phyloP scores from a whole-genome alignment of 2,329 filamentous ascomycete genomes.

The Trichoderma lentiforme region DNA sequence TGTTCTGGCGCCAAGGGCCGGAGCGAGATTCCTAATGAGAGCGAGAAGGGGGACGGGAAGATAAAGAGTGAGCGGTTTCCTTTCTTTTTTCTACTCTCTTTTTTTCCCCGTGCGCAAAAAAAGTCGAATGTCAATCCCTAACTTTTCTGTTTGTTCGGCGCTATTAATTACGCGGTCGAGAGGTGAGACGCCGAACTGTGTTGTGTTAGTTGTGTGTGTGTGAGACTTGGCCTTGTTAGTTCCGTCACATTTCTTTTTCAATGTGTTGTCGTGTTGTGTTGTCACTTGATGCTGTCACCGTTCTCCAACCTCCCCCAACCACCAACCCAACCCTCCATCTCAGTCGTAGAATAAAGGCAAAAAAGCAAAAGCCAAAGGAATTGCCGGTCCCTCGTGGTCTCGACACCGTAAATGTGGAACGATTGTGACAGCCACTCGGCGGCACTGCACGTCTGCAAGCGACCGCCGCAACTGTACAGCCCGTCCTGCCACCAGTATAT shows the following conservation, averaged over 20 bases:
- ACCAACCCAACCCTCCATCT: neutral
- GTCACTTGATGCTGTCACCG: neutral
- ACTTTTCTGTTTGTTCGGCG: neutral
- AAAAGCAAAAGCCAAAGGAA: neutral
- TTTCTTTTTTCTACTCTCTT: neutral
- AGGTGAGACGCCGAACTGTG: neutral
- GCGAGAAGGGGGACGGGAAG: neutral
- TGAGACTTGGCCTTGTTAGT: neutral
- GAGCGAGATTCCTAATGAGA: conserved; percentile 5
- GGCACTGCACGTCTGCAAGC: neutral
- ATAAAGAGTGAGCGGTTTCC: neutral
- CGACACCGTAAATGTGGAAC: neutral
- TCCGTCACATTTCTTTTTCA: neutral
- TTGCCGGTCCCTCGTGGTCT: neutral
- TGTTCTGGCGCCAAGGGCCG: neutral
- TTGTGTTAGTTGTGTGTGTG: neutral
- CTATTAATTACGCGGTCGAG: neutral
- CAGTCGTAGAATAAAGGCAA: neutral
- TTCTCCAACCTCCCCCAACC: neutral
- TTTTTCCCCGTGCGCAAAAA: neutral
- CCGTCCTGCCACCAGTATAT: neutral
- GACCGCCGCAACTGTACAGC: neutral
- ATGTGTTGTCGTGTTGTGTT: neutral
- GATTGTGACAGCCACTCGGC: neutral
- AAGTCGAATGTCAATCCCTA: neutral